phyloP scores from a whole-genome alignment of 805 yeast species.

The Zygosaccharomyces lentus region DNA sequence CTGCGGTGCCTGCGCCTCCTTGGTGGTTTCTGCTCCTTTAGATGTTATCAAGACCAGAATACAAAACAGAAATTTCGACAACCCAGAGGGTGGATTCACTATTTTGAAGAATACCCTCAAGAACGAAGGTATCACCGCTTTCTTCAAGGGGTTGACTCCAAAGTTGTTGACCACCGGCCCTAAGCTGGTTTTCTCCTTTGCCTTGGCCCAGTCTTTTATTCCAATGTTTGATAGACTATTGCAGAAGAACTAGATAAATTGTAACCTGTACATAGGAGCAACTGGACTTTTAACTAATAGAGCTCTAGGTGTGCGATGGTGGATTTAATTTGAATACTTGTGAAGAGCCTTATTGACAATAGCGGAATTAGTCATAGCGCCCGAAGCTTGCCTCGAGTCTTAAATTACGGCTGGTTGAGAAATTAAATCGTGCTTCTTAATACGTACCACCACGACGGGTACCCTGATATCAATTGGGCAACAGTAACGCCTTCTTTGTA shows the following conservation, averaged over 20 bases:
- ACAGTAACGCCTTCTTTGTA: too few species aligned
- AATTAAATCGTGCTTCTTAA: too few species aligned
- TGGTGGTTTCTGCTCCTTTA: slow-evolving; percentile 94
- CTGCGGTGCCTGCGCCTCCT: slow-evolving; percentile 93
- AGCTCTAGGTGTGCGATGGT: background rate
- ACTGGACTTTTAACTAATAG: background rate
- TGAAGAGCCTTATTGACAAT: background rate
- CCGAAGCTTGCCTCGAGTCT: too few species aligned
- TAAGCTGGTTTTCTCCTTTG: slow-evolving; percentile 95
- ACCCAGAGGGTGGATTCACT: slow-evolving; percentile 89
- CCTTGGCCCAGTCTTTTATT: slow-evolving; percentile 92
- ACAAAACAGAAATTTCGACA: slow-evolving; percentile 92
- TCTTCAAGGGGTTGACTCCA: slow-evolving; percentile 96
- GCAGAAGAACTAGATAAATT: slow-evolving; percentile 25
- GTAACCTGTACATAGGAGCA: slow-evolving; percentile 5
- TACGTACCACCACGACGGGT: too few species aligned
- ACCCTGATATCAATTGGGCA: too few species aligned
- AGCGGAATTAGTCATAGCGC: too few species aligned
- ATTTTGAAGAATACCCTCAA: slow-evolving; percentile 89
- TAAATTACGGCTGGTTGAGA: too few species aligned
- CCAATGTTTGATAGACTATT: slow-evolving; percentile 87
- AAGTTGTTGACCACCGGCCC: slow-evolving; percentile 97
- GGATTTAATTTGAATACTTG: background rate
- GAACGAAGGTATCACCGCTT: slow-evolving; percentile 84
- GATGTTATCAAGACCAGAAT: slow-evolving; percentile 98